Base-by-base conservation (phyloP, 805 yeast genomes). In the Suhomyces xylopsoci region DNA sequence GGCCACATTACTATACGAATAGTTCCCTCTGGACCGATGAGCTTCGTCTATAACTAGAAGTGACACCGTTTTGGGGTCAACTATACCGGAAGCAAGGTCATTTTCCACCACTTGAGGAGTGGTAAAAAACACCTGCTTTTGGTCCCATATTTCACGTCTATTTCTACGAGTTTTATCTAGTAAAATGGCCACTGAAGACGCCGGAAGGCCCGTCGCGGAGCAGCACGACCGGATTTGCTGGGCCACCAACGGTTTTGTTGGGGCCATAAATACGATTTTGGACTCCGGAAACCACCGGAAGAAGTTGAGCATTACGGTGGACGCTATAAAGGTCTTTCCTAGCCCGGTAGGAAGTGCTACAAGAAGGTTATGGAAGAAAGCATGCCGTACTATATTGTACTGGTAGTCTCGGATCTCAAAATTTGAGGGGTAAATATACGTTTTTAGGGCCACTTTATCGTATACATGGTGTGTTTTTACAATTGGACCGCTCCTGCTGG, bases 91-190 rank as follows among this genome's bases (percentile, higher is more conserved):
- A 42, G 81, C 77, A 55, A 94, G 74, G 68, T 94, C 99, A 68
- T 91, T 91, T 56, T 90, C 97, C 3, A 94, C 92, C 5, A 92
- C 96, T 62, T 94, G 99, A 0, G 99, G 99, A 0, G 99, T 94
- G 0, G 97, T 84, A 64, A 94, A 94, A 61, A 94, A 89, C 0
- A 96, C 90, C 36, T 91, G 74, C 59, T 86, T 88, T 2, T 76
- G 64, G 15, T 73, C 71, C 97, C 97, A 94, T n/a, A 88, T 83
- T 28, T 81, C 84, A 1, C 79, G 83, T 54, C 99, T 77, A 56
- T 86, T 84, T 48, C 68, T 65, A 44, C 74, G 68, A 10, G 76
- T 70, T 70, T 71, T 86, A 62, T 80, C 92, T 42, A 92, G 69
- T 52, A 92, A 69, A 47, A 92, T 88, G 0, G 97, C 96, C 1